Evolutionary conservation across 371 early-diverging fungal species (phyloP).

Genomic region (Mucor irregularis): DNA sequence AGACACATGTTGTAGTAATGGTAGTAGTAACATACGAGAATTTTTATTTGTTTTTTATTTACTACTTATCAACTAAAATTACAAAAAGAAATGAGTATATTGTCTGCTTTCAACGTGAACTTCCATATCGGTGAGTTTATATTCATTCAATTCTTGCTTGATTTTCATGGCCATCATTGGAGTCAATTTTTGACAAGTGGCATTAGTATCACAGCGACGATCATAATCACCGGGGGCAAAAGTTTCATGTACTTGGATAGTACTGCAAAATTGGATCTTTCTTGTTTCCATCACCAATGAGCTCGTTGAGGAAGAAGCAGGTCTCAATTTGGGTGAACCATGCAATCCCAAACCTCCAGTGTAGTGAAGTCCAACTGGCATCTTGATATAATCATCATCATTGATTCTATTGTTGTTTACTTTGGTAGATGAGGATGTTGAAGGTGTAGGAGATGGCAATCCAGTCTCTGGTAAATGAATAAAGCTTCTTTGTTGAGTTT

Average conservation of each 20-base stretch:
- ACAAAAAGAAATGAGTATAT: slow-evolving; percentile 75
- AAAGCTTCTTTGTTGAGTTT: slow-evolving; percentile 4
- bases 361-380: slow-evolving; percentile 37
- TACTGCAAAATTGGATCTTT: slow-evolving; percentile 60
- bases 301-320: slow-evolving; percentile 38
- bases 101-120: slow-evolving; percentile 73
- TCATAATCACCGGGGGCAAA: slow-evolving; percentile 71
- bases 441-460: slow-evolving; percentile 43
- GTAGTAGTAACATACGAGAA: too few species aligned
- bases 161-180: slow-evolving; percentile 70
- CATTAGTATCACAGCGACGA: slow-evolving; percentile 63
- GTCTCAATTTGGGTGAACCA: slow-evolving; percentile 44
- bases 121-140: slow-evolving; percentile 73
- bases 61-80: too few species aligned
- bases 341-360: slow-evolving; percentile 47
- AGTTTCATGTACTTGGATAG: slow-evolving; percentile 66
- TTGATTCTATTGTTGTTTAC: background rate
- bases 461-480: slow-evolving; percentile 18
- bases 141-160: slow-evolving; percentile 78
- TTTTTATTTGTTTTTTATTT: too few species aligned
- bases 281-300: slow-evolving; percentile 15
- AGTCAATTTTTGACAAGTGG: slow-evolving; percentile 66
- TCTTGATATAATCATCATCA: slow-evolving; percentile 13
- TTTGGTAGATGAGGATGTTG: slow-evolving; percentile 33
- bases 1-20: too few species aligned